A percentile compares a stretch with the other conserved stretches of the same genome.
Evolutionary conservation across 73 alveolate species (phyloP).

Genomic region (Tetrahymena malaccensis): DNA sequence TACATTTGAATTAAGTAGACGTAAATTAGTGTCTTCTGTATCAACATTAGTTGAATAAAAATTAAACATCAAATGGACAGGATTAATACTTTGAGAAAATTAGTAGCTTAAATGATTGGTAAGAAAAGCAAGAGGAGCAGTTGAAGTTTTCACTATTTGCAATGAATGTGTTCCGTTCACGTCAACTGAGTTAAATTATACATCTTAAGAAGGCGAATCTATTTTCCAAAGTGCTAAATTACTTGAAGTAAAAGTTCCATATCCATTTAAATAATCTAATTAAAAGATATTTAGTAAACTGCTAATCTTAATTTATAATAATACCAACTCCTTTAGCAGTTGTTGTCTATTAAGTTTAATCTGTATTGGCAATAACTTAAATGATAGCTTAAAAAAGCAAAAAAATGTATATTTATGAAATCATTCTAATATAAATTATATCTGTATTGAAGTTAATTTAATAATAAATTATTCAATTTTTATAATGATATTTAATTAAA

Average conservation of each 20-base stretch:
- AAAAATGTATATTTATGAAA: not conserved
- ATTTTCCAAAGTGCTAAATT: not conserved
- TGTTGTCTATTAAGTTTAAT: not conserved
- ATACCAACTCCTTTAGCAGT: not conserved
- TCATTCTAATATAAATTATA: not conserved
- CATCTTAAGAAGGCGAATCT: conserved; percentile 1
- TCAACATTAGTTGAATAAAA: conserved; percentile 23
- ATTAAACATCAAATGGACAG: conserved; percentile 16
- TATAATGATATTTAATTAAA: no score
- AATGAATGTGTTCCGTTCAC: not conserved
- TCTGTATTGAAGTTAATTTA: not conserved
- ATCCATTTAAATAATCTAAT: conserved; percentile 18
- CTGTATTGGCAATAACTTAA: not conserved
- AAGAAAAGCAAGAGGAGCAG: not conserved
- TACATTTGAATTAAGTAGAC: conserved; percentile 15
- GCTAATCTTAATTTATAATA: not conserved
- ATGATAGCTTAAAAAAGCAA: not conserved
- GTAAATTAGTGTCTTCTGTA: conserved; percentile 30
- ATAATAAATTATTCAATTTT: no score
- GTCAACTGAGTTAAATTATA: not conserved
- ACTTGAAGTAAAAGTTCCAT: conserved; percentile 2
- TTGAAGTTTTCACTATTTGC: not conserved
- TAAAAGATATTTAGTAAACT: not conserved
- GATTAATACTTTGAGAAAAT: not conserved
- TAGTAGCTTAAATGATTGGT: conserved; percentile 1